Evolutionary conservation across 2,329 filamentous ascomycete genomes (phyloP), one percentile per base, ranked within the genome.

Genomic region (Uncinocarpus reesii): DNA sequence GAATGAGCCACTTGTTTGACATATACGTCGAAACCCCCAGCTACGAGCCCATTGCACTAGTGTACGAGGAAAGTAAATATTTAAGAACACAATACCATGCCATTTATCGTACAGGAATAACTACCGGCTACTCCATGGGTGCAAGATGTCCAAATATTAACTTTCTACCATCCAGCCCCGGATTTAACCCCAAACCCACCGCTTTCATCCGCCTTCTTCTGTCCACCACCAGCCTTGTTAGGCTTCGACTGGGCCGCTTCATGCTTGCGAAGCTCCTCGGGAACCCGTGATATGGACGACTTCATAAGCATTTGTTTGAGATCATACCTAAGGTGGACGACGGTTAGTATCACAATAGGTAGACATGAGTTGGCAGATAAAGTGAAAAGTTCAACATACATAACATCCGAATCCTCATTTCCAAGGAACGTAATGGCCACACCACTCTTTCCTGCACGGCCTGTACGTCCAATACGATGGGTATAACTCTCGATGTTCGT

Each of bases 381-480:
- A 48, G 16, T 35, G 42, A 31, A 24, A 23, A 13, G 18, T 13
- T 36, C 24, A 50, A 67, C 68, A 58, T 75, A 95, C 76, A 96
- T 73, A 20, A 90, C 83, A 64, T 95, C 92, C 1, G 77, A 64
- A 69, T 98, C 92, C 69, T 96, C 92, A 57, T 79, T 83, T 51
- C 88, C 90, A 60, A 96, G 67, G 73, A 98, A 98, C 0, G 92
- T 98, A 54, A 98, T 92, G 2, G 92, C 86, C 43, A 95, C 82
- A 82, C 92, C 92, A 57, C 79, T 89, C 78, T 96, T 96, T 53
- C 92, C 92, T 1, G 92, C 92, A 81, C 92, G 84, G 75, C 92
- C 92, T 1, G 92, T 98, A 71, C 92, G 84, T 66, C 92, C 92
- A 60, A 98, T 84, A 71, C 92, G 83, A 74, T 98, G 92, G 2